Percentiles rank a stretch among this genome's conserved stretches.
These are phyloP conservation scores for Pyrenula massariospora DNA, from an alignment of 495 filamentous ascomycete genomes.

Conservation along the genomic window DNA sequence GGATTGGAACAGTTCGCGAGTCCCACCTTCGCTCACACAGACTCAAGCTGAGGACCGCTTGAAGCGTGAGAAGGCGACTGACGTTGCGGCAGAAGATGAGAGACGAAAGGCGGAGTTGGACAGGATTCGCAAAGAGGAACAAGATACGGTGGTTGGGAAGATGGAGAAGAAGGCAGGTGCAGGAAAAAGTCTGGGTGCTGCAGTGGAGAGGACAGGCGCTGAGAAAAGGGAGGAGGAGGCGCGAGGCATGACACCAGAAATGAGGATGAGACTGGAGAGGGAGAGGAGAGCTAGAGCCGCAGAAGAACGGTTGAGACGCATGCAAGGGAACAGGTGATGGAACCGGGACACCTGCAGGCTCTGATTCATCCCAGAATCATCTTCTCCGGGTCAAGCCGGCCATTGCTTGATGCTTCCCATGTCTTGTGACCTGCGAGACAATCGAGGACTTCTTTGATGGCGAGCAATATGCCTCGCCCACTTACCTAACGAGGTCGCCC, in stretches of 20 bases:
- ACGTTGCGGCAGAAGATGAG: conserved; percentile 41
- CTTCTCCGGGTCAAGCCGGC: no score
- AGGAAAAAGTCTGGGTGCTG: conserved; percentile 36
- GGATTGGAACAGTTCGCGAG: conserved; percentile 67
- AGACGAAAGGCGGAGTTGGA: conserved; percentile 51
- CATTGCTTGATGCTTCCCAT: no score
- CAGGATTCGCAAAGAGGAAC: conserved; percentile 53
- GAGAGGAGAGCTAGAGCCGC: conserved; percentile 75
- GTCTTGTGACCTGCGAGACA: no score
- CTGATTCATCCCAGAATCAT: no score
- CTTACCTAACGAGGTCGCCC: no score
- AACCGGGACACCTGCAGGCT: no score
- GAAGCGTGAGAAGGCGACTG: conserved; percentile 45
- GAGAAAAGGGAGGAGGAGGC: conserved; percentile 74
- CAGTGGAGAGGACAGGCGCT: conserved; percentile 51
- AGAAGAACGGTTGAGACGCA: conserved; percentile 67
- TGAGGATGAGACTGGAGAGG: conserved; percentile 66
- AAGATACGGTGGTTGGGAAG: conserved; percentile 39
- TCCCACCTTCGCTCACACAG: conserved; percentile 58
- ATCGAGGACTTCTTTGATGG: no score
- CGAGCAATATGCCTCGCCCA: no score
- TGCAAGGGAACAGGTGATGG: conserved; percentile 32
- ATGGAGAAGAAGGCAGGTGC: conserved; percentile 22
- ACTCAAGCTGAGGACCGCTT: conserved; percentile 55
- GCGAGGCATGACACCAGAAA: conserved; percentile 74